phyloP scores from a whole-genome alignment of 2,329 filamentous ascomycete genomes.

The Cadophora malorum region DNA sequence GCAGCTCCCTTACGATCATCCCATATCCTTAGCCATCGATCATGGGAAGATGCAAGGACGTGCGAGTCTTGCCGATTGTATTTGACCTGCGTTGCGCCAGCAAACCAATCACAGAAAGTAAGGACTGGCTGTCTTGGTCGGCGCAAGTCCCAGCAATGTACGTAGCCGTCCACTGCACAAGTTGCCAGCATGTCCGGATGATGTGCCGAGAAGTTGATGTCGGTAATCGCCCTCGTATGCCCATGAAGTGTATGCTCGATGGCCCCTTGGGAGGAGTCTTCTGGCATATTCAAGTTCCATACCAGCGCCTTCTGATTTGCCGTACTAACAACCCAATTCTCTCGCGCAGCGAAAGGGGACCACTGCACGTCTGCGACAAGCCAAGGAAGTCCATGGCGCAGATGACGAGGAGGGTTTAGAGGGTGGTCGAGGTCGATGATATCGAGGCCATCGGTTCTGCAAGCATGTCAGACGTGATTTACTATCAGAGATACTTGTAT shows the following conservation, averaged over 20 bases:
- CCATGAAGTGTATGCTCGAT: constrained; percentile 90
- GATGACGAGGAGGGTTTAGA: constrained; percentile 82
- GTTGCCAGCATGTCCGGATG: constrained; percentile 89
- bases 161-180: constrained; percentile 90
- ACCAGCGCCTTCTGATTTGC: constrained; percentile 94
- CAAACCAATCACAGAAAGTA: constrained; percentile 91
- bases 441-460: constrained; percentile 76
- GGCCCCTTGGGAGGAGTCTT: constrained; percentile 69
- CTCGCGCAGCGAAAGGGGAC: constrained; percentile 88
- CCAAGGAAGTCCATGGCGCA: constrained; percentile 90
- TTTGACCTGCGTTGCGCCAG: constrained; percentile 93
- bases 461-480: no score
- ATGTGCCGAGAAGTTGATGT: constrained; percentile 95
- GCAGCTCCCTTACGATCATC: constrained; percentile 80
- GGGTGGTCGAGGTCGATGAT: constrained; percentile 93
- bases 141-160: constrained; percentile 90
- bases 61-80: constrained; percentile 89
- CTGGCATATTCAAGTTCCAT: constrained; percentile 82
- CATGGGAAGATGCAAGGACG: constrained; percentile 88
- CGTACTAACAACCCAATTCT: constrained; percentile 93
- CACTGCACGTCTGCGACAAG: constrained; percentile 95
- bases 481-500: no score
- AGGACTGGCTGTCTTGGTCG: constrained; percentile 74
- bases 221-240: constrained; percentile 87
- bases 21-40: constrained; percentile 88